Conservation (phyloP, 192 early-diverging fungal genomes). For the Coemansia furcata region DNA sequence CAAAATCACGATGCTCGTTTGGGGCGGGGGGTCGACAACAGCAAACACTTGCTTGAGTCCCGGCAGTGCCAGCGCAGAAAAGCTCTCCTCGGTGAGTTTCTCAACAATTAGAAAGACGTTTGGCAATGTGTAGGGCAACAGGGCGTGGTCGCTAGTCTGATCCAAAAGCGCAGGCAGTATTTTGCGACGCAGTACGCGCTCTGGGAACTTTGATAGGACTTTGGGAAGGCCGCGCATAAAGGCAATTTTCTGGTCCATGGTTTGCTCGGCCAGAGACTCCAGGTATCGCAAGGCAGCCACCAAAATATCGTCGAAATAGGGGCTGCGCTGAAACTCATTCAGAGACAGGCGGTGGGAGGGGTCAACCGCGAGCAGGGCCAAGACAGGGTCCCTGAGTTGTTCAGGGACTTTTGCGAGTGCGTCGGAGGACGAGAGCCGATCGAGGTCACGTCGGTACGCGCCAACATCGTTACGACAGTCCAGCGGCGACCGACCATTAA, state of each 20-base stretch:
- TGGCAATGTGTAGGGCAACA: conserved; percentile 72
- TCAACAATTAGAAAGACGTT: conserved; percentile 73
- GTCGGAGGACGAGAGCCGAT: conserved; percentile 29
- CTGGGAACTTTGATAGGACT: conserved; percentile 71
- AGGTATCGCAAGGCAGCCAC: conserved; percentile 78
- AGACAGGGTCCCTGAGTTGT: conserved; percentile 53
- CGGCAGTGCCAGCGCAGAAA: conserved; percentile 60
- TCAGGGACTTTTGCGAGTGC: conserved; percentile 54
- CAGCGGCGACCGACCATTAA: conserved; percentile 64
- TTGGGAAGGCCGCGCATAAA: conserved; percentile 76
- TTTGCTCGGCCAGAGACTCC: conserved; percentile 77
- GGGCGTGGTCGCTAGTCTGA: conserved; percentile 70
- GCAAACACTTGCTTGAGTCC: conserved; percentile 48
- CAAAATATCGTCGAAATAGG: conserved; percentile 77
- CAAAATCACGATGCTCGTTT: conserved; percentile 66
- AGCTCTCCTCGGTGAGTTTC: conserved; percentile 59
- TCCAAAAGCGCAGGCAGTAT: conserved; percentile 70
- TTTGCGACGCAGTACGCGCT: conserved; percentile 66
- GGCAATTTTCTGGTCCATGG: conserved; percentile 69
- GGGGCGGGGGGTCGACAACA: conserved; percentile 54
- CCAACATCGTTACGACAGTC: conserved; percentile 63
- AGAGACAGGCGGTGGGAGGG: conserved; percentile 60
- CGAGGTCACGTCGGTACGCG: conserved; percentile 61
- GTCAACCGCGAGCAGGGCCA: conserved; percentile 54
- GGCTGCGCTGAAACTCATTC: conserved; percentile 61